phyloP scores from a whole-genome alignment of 352 stramenopile genomes.

The Phytophthora tentaculata region DNA sequence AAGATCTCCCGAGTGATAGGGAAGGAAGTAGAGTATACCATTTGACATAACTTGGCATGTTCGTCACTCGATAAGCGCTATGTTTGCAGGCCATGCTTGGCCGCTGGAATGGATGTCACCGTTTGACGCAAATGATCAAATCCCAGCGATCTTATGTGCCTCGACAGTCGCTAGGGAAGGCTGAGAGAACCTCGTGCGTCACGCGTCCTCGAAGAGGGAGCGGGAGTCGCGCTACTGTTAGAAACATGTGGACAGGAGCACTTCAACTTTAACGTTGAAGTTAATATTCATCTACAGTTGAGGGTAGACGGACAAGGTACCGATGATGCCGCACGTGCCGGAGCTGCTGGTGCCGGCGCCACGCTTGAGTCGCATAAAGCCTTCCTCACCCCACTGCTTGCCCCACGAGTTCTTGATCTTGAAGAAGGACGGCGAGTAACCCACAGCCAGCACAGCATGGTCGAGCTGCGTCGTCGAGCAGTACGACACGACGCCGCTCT shows the following conservation, averaged over 20 bases:
- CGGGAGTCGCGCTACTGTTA: constrained; percentile 19
- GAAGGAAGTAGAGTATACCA: too few relatives aligned
- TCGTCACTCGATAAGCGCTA: too few relatives aligned
- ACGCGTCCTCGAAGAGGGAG: too few relatives aligned
- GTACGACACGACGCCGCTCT: constrained; percentile 86
- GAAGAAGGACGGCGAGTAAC: constrained; percentile 91
- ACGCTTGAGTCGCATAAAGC: constrained; percentile 94
- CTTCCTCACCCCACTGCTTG: constrained; percentile 90
- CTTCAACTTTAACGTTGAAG: constrained; percentile 24
- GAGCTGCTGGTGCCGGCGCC: constrained; percentile 48
- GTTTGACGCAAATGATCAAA: too few relatives aligned
- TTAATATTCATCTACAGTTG: constrained; percentile 38
- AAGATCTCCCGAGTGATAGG: too few relatives aligned
- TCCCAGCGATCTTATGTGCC: too few relatives aligned
- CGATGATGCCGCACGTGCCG: constrained; percentile 64
- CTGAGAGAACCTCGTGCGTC: too few relatives aligned
- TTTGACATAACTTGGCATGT: too few relatives aligned
- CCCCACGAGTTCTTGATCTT: constrained; percentile 99
- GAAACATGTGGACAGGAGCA: constrained; percentile 20
- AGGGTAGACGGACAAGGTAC: constrained; percentile 66
- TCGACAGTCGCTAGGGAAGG: too few relatives aligned
- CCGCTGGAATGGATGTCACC: too few relatives aligned
- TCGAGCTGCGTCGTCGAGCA: constrained; percentile 93
- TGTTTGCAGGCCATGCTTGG: too few relatives aligned
- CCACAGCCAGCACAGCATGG: constrained; percentile 97